A percentile compares a stretch with the other conserved stretches of the same genome.
phyloP scores from a whole-genome alignment of 2,329 filamentous ascomycete genomes.

The Didymosphaeria variabile region DNA sequence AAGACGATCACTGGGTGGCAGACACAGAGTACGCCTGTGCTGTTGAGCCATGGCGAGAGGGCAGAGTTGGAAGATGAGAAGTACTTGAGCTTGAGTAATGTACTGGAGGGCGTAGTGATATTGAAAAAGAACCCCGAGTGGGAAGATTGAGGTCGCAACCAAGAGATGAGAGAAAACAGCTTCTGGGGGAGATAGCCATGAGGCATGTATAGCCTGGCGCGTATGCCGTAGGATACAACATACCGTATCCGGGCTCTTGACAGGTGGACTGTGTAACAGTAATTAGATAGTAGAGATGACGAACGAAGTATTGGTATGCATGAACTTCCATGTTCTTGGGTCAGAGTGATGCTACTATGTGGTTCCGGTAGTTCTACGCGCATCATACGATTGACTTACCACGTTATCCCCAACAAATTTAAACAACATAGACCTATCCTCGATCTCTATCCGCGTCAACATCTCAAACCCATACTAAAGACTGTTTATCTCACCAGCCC shows the following conservation, averaged over 20 bases:
- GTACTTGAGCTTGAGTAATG: conserved; percentile 91
- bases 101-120: conserved; percentile 93
- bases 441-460: too few relatives aligned
- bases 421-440: too few relatives aligned
- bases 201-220: not conserved
- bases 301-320: conserved; percentile 35
- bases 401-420: not conserved
- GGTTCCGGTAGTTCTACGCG: not conserved
- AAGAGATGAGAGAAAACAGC: not conserved
- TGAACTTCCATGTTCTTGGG: not conserved
- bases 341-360: not conserved
- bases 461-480: too few relatives aligned
- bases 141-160: conserved; percentile 46
- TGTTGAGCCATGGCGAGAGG: conserved; percentile 92
- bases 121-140: conserved; percentile 75
- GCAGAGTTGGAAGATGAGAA: conserved; percentile 98
- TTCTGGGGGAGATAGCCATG: not conserved
- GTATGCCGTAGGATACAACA: not conserved
- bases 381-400: not conserved
- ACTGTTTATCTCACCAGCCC: too few relatives aligned
- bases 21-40: conserved; percentile 97
- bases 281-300: conserved; percentile 37
- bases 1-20: conserved; percentile 99
- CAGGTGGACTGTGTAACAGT: conserved; percentile 27
- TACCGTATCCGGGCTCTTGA: conserved; percentile 6